Base-by-base conservation (phyloP, 441 rosid species). In the Theobroma grandiflorum region DNA sequence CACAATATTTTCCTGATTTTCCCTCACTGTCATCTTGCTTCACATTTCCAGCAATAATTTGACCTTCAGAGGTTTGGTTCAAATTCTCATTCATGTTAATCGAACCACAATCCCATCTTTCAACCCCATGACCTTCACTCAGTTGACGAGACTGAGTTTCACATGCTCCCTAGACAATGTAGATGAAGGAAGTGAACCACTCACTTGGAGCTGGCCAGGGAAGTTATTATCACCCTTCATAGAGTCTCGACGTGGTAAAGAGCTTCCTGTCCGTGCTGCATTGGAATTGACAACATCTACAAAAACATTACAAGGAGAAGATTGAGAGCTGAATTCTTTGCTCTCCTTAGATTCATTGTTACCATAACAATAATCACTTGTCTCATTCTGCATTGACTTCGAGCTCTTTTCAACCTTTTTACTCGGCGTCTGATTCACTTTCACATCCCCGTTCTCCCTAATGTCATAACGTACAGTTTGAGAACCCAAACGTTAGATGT, bases 1-100 rank as follows among this genome's bases (percentile, higher is more conserved):
- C 93, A 55, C 91, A 86, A 50, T 89, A 88, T 79, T 89, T 95
- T 61, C 82, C 82, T 14, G 91, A 87, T 80, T 53, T 79, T 76
- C 78, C 86, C 50, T 81, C 88, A 69, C 87, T 82, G n/a, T 86
- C 88, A 62, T 77, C 85, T 72, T 81, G 86, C 86, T 90, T 89
- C 74, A 85, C 84, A n/a, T 78, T 85, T 65, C 79, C 88, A 78
- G 72, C 45, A 83, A 53, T 65, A 67, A 68, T 81, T 84, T 78
- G 83, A 82, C 47, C 84, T 68, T 91, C 85, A 6, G 72, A 18
- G 14, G 77, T 72, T 79, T 72, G 84, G 65, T n/a, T 76, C 67
- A 81, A 68, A 74, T 71, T 84, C 20, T 76, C 76, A 78, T 86
- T 82, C 55, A 72, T 61, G 55, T 78, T 79, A 58, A 84, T 72